Conservation (phyloP, 441 rosid genomes). For the Mallotus japonicus region DNA sequence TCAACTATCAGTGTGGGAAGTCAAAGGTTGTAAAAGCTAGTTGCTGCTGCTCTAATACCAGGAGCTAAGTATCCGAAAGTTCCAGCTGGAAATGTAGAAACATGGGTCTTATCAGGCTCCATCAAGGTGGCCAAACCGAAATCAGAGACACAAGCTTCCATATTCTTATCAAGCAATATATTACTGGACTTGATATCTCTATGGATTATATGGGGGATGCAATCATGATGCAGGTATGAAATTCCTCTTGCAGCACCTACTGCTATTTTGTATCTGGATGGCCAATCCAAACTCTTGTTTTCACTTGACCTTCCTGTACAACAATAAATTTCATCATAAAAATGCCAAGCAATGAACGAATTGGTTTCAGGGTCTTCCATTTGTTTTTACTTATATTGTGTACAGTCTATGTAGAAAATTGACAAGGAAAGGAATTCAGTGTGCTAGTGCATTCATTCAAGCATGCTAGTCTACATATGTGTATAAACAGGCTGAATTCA, state of each 20-base stretch:
- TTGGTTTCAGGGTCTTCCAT: not conserved
- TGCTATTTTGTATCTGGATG: slow-evolving; percentile 63
- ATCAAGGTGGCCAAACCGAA: slow-evolving; percentile 83
- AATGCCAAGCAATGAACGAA: not conserved
- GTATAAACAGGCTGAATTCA: too few species aligned
- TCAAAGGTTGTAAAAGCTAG: too few species aligned
- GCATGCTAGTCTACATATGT: too few species aligned
- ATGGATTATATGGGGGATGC: slow-evolving; percentile 87
- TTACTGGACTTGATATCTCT: slow-evolving; percentile 86
- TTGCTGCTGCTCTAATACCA: slow-evolving; percentile 32
- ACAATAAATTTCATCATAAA: not conserved
- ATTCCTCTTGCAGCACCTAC: slow-evolving; percentile 88
- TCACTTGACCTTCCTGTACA: slow-evolving; percentile 48
- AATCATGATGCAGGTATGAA: slow-evolving; percentile 83
- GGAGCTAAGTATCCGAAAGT: slow-evolving; percentile 92
- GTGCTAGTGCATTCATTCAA: too few species aligned
- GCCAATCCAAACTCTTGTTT: slow-evolving; percentile 55
- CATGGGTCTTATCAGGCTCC: slow-evolving; percentile 80
- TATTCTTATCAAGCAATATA: slow-evolving; percentile 71
- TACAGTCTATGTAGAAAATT: too few species aligned
- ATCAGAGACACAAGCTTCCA: slow-evolving; percentile 86
- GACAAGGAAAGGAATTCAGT: too few species aligned
- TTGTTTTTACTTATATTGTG: too few species aligned
- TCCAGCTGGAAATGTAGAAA: slow-evolving; percentile 78
- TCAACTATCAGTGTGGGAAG: not conserved